Evolutionary conservation across 306 rosid species (phyloP), one percentile per base, ranked within the genome.

Genomic region (Leucaena leucocephala): DNA sequence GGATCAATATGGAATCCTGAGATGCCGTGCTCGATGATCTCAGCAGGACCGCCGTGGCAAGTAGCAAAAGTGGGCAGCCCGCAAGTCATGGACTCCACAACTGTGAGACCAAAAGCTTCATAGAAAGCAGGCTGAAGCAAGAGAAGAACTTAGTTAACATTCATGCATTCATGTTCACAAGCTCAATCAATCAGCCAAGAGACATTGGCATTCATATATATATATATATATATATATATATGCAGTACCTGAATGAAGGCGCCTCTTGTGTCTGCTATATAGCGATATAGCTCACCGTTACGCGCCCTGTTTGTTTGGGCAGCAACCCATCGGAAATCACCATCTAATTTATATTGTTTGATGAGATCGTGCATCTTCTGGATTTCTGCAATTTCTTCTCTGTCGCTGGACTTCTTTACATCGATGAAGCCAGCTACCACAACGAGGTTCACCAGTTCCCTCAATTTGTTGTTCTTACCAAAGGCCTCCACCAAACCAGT

Each of bases 51-150:
- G 34, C 91, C 92, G 69, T 90, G 90, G 85, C 82, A 70, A 7
- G 89, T 90, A 72, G 94, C 92, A 72, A 90, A 86, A 48, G 87
- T 87, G 6, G 94, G 94, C 11, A 88, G 89, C 39, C 88, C 92
- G 82, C 89, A 83, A 15, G 87, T 88, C 94, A 90, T 86, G 17
- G 91, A 83, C 87, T 86, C 94, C 73, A 90, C 88, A 33, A 90
- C 94, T 11, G 94, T 90, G 39, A 90, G 92, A 57, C 94, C 94
- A 66, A 90, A 90, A 1, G 92, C 94, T 82, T 90, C 94, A 80
- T 90, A 88, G 22, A 88, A 71, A 16, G 91, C 94, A 71, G 92
- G 94, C 91, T 88, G 88, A 72, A 77, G 63, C 36, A 61, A 35
- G 62, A 82, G 33, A 48, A 22, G 12, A 40, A 36, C 42, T 38